Base-by-base conservation (phyloP, 345 rosid species). In the Abelmoschus esculentus region DNA sequence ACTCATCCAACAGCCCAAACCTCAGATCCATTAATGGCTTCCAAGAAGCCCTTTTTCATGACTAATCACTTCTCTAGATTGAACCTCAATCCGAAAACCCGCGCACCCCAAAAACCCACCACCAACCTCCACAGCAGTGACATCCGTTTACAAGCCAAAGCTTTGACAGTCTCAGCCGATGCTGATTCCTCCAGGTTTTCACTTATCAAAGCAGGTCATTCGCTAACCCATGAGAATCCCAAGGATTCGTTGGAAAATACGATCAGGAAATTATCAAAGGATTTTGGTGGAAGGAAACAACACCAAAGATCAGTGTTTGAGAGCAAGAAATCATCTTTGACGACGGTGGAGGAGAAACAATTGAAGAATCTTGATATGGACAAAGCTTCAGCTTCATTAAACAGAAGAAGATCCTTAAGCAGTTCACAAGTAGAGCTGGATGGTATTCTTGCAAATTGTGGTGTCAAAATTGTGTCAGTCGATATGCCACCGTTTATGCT, bases 401-500 rank as follows among this genome's bases (percentile, higher is more conserved):
- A 81, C 55, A 80, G 85, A 71, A 82, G 90, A 72, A 78, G 87
- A 73, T 86, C 93, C 50, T 75, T 80, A 17, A 49, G 82, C 68
- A 86, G 87, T 3, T 70, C 79, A 29, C 82, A 80, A 66, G 86
- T 80, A 3, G 88, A 88, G 73, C 66, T 88, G 74, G 75, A 59
- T 13, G 88, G 83, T 74, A 76, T 80, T 59, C 80, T 88, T 62
- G 90, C 93, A 14, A 80, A 71, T 71, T 84, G 80, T 10, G 90
- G 90, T 5, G 93, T 83, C 67, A 85, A 83, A 74, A 63, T 86
- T n/a, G 89, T 88, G n/a, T 82, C 93, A 10, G 89, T 86, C 17
- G 93, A 88, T 78, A 88, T 88, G 93, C 87, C 93, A 4, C 84
- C 90, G 5, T 88, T 83, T 85, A 86, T 88, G 93, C 93, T 86